Evolutionary conservation across 169 alveolate species (phyloP), one percentile per base, ranked within the genome.

Genomic region (Plasmodium reichenowi): DNA sequence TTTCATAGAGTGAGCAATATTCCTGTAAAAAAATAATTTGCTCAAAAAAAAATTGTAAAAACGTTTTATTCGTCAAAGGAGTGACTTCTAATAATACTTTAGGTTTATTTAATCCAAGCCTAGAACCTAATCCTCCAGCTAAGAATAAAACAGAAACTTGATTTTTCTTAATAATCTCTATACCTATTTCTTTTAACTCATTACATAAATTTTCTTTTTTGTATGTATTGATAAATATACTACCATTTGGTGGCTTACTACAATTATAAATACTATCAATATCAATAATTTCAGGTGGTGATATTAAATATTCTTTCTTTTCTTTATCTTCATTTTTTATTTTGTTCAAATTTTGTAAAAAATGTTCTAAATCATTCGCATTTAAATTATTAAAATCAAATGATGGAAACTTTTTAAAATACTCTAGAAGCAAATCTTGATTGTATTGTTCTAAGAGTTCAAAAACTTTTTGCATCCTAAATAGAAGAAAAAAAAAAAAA

Each of bases 91-190:
- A 62, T 17, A 90, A 54, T 26, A 94, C 92, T 75, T 94, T 94
- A 4, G 94, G 90, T 13, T 74, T 63, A 29, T 59, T 59, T 20
- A 72, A 48, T 4, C 94, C 94, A 45, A 94, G 71, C 5, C 96
- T 38, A 32, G 94, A 87, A 3, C 94, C 94, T 59, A 74, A 83
- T 4, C 96, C 96, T 17, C 96, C 96, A 22, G 96, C 90, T 62
- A 94, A 92, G 50, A 94, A 87, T 64, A 94, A 67, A 48, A 94
- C 88, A 29, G 95, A 93, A 8, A 62, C 92, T 45, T 88, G 72
- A 47, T 94, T 92, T 38, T 32, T 67, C 20, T 64, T 66, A 74
- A 94, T 72, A 48, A 54, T 22, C 50, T 62, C 47, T 86, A 88
- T 15, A 8, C 92, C 92, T 54, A 72, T 32, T 29, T 60, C 32